Evolutionary conservation across 176 grass and related monocot species (phyloP).

Genomic region (Bonia amplexicaulis): DNA sequence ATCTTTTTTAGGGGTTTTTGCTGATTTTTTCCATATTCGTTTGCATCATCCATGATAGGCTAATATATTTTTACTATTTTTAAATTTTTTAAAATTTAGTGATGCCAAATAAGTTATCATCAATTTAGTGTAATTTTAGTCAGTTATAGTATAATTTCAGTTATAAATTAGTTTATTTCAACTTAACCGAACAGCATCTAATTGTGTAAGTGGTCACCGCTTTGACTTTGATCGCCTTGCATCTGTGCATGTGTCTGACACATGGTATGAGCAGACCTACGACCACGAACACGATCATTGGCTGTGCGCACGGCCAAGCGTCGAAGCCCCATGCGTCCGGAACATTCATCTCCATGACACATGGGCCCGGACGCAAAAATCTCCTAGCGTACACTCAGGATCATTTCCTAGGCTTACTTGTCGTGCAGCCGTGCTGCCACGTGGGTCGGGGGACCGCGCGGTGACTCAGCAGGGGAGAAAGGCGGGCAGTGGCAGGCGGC

Average conservation of each 20-base stretch:
- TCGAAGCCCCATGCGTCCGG: background rate
- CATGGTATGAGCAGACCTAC: background rate
- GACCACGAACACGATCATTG: too few relatives aligned
- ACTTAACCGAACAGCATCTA: accelerated
- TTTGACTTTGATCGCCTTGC: background rate
- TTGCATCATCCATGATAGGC: too few relatives aligned
- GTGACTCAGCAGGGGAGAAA: background rate
- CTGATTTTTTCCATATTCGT: too few relatives aligned
- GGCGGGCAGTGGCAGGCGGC: constrained; percentile 8
- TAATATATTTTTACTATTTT: too few relatives aligned
- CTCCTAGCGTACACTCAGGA: background rate
- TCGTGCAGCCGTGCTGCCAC: background rate
- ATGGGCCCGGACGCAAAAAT: background rate
- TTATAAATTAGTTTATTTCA: too few relatives aligned
- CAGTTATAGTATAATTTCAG: too few relatives aligned
- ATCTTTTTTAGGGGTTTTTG: too few relatives aligned
- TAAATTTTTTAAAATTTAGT: too few relatives aligned
- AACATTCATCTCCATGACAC: background rate
- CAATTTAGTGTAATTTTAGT: too few relatives aligned
- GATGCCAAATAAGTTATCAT: too few relatives aligned
- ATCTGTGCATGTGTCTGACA: background rate
- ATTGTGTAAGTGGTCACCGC: too few relatives aligned
- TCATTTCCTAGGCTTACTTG: background rate
- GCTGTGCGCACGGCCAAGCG: background rate
- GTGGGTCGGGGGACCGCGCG: too few relatives aligned